These are phyloP conservation scores for Rhizophagus prolifer DNA, from an alignment of 192 early-diverging fungal species.

Conservation along the genomic window DNA sequence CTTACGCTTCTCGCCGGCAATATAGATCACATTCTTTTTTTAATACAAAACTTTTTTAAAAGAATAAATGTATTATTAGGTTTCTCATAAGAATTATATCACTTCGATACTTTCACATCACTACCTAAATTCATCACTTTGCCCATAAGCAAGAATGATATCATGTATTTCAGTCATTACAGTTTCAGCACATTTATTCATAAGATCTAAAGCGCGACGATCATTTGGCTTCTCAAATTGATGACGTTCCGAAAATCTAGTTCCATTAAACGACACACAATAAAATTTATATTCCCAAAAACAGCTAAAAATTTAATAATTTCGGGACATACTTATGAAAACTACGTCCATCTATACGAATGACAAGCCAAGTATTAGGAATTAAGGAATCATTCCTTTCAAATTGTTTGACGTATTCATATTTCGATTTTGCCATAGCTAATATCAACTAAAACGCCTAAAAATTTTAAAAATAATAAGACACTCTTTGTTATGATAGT, in stretches of 20 bases:
- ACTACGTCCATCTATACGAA: constrained; percentile 89
- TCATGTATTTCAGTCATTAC: constrained; percentile 84
- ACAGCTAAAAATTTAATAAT: neutral
- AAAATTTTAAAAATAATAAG: neutral
- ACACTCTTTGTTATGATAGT: neutral
- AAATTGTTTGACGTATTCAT: constrained; percentile 89
- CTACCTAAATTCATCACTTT: constrained; percentile 89
- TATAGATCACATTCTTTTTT: constrained; percentile 61
- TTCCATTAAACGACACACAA: neutral
- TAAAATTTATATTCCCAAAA: no score
- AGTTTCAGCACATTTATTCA: constrained; percentile 74
- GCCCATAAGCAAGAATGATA: constrained; percentile 83
- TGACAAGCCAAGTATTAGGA: constrained; percentile 85
- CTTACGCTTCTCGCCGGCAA: constrained; percentile 64
- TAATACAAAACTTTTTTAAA: constrained; percentile 69
- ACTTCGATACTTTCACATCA: no score
- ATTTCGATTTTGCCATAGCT: constrained; percentile 89
- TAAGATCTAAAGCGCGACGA: constrained; percentile 71
- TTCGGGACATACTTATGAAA: constrained; percentile 67
- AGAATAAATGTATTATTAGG: neutral
- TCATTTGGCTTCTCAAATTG: constrained; percentile 80
- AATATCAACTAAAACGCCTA: neutral
- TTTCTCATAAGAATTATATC: neutral
- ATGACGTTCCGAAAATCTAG: constrained; percentile 76
- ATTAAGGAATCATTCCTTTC: constrained; percentile 76